Conservation (phyloP, 441 rosid genomes). For the Viola pubescens region DNA sequence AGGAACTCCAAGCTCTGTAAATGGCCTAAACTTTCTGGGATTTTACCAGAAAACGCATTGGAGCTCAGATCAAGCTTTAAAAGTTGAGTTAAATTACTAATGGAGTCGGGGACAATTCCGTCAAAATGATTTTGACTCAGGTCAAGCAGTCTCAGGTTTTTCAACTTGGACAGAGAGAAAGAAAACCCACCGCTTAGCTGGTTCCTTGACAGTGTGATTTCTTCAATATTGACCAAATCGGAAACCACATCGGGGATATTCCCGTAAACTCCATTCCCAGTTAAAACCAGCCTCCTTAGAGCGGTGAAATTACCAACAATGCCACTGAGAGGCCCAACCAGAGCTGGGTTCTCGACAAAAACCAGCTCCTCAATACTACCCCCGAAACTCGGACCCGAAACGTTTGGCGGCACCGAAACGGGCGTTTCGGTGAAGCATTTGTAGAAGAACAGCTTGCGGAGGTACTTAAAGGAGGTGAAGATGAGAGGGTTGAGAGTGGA, state of each 20-base stretch:
- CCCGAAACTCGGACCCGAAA: slow-evolving; percentile 27
- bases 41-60: slow-evolving; percentile 39
- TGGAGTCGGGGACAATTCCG: slow-evolving; percentile 36
- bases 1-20: slow-evolving; percentile 41
- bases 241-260: slow-evolving; percentile 31
- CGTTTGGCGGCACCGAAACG: slow-evolving; percentile 23
- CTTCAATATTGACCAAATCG: slow-evolving; percentile 35
- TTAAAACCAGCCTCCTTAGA: slow-evolving; percentile 41
- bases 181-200: slow-evolving; percentile 35
- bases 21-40: slow-evolving; percentile 35
- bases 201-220: slow-evolving; percentile 52
- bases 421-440: slow-evolving; percentile 40
- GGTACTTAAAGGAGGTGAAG: slow-evolving; percentile 40
- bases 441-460: slow-evolving; percentile 62
- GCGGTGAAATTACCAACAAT: slow-evolving; percentile 37
- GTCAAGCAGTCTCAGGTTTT: slow-evolving; percentile 41
- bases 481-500: slow-evolving; percentile 46
- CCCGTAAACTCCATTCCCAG: slow-evolving; percentile 54
- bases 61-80: slow-evolving; percentile 60
- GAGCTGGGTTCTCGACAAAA: slow-evolving; percentile 47
- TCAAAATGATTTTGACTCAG: slow-evolving; percentile 37
- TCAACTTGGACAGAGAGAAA: slow-evolving; percentile 22
- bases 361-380: slow-evolving; percentile 48
- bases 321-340: slow-evolving; percentile 32
- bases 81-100: slow-evolving; percentile 37